phyloP scores from a whole-genome alignment of 306 rosid genomes.

The Dryas drummondii region DNA sequence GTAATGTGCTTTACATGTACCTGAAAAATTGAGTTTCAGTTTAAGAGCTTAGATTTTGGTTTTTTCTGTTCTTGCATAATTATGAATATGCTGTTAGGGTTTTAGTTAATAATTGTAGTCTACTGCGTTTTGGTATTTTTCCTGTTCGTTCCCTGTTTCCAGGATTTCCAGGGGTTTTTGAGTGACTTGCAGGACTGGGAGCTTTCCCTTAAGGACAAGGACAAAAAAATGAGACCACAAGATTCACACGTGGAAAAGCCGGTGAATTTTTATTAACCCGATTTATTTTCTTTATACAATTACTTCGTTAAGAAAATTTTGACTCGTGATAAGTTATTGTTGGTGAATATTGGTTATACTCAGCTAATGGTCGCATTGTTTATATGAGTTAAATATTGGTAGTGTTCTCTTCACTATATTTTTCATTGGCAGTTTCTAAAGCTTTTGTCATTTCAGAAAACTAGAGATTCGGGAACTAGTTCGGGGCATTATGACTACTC shows the following conservation, averaged over 20 bases:
- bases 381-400: background rate
- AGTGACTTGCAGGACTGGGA: slow-evolving; percentile 98
- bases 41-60: background rate
- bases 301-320: no score
- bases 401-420: background rate
- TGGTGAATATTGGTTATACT: background rate
- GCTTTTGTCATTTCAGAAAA: slow-evolving; percentile 40
- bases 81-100: background rate
- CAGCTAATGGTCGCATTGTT: background rate
- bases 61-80: background rate
- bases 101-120: slow-evolving; percentile 3
- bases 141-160: slow-evolving; percentile 25
- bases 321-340: background rate
- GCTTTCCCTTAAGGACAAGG: slow-evolving; percentile 63
- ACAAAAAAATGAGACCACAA: slow-evolving; percentile 42
- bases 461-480: slow-evolving; percentile 34
- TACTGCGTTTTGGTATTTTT: slow-evolving; percentile 16
- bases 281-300: background rate
- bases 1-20: background rate
- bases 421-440: slow-evolving; percentile 24
- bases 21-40: background rate
- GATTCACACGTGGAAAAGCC: slow-evolving; percentile 42
- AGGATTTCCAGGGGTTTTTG: slow-evolving; percentile 95
- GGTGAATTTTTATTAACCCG: slow-evolving; percentile 34
- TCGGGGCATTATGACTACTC: slow-evolving; percentile 43